Evolutionary conservation across 2,329 filamentous ascomycete species (phyloP).

Genomic region (Leptographium radiaticola): DNA sequence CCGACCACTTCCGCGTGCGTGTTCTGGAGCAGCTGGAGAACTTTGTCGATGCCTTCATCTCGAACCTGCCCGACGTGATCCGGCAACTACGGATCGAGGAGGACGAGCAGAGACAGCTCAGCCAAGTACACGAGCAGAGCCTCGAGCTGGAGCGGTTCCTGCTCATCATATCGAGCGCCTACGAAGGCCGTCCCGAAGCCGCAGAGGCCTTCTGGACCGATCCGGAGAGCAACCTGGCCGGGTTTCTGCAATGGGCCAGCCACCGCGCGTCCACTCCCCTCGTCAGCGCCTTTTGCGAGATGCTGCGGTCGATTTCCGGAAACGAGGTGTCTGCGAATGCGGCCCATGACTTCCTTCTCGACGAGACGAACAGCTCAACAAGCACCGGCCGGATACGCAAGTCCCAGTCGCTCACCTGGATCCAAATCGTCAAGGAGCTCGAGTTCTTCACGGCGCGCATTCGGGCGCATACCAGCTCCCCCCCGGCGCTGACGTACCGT

Average conservation of each 20-base stretch:
- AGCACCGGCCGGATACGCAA: slow-evolving; percentile 63
- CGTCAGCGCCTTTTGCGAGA: slow-evolving; percentile 91
- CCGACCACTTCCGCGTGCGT: slow-evolving; percentile 55
- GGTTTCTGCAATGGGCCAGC: slow-evolving; percentile 96
- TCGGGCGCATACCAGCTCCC: slow-evolving; percentile 52
- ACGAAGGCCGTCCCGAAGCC: slow-evolving; percentile 71
- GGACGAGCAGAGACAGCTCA: slow-evolving; percentile 68
- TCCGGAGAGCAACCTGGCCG: slow-evolving; percentile 81
- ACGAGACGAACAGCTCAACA: slow-evolving; percentile 57
- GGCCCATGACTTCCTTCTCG: slow-evolving; percentile 79
- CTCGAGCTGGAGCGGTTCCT: slow-evolving; percentile 79
- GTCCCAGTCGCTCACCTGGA: slow-evolving; percentile 78
- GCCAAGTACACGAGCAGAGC: slow-evolving; percentile 51
- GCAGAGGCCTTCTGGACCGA: slow-evolving; percentile 87
- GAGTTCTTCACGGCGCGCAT: slow-evolving; percentile 71
- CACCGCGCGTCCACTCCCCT: slow-evolving; percentile 89
- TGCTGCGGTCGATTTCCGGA: slow-evolving; percentile 78
- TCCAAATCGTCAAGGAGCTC: slow-evolving; percentile 83
- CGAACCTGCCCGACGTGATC: slow-evolving; percentile 86
- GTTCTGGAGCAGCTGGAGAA: slow-evolving; percentile 73
- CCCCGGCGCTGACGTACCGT: slow-evolving; percentile 41
- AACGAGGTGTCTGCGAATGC: slow-evolving; percentile 71
- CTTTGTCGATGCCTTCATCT: slow-evolving; percentile 86
- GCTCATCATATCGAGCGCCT: slow-evolving; percentile 82
- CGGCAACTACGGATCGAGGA: slow-evolving; percentile 77